Base-by-base conservation (phyloP, 768 basidiomycete genomes). In the Russula sp. region DNA sequence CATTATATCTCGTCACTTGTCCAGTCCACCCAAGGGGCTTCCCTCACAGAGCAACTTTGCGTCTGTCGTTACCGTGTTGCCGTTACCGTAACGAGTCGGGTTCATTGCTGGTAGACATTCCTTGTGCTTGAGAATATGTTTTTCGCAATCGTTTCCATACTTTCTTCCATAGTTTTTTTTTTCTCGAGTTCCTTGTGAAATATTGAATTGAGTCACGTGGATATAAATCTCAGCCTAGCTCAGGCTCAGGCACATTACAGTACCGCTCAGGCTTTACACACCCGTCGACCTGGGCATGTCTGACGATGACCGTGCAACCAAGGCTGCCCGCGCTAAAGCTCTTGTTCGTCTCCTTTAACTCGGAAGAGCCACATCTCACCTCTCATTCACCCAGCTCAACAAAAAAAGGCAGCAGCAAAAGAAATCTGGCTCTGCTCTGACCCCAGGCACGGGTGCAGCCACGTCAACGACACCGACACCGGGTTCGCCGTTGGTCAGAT, bases 281-380 rank as follows among this genome's bases (percentile, higher is more conserved):
- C 10, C 4, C 36, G 11, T 22, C 20, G 35, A 11, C 20, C 50
- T 36, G n/a, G 59, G 25, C 32, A 73, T 73, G 73, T 70, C 84
- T 29, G 90, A 90, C 68, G 84, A 85, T 61, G 91, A 93, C 64
- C 83, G 90, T 63, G 88, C 88, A 56, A 83, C 83, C 16, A 91
- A 88, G 74, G 83, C 90, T 58, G 91, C 91, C 3, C 83, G 91
- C 64, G 91, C 88, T 58, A 90, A 88, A 73, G 90, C 88, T 52
- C 70, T 93, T 83, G 91, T 92, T 71, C 60, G 80, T 73, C 35
- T 25, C 32, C 42, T 41, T 35, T 35, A 20, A 14, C 38, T 45
- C 58, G 16, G 48, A 47, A 45, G n/a, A n/a, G n/a, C 29, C n/a
- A 5, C 25, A 7, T 43, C 39, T 49, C 35, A 60, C 29, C 39